Conservation (phyloP, 2,329 filamentous ascomycete species). For the Talaromyces funiculosus region DNA sequence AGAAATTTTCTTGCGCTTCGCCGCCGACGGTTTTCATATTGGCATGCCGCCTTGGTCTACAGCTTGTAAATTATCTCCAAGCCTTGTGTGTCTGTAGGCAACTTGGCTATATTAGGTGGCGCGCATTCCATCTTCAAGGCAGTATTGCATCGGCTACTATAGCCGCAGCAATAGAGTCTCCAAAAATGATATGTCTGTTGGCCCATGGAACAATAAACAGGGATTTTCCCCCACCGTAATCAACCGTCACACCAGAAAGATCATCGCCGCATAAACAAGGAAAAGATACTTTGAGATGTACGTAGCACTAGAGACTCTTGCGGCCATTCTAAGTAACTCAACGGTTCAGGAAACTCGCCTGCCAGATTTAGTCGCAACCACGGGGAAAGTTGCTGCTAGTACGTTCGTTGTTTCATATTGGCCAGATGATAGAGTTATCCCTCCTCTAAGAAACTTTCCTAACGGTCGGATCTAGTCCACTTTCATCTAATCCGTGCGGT, state of each 20-base stretch:
- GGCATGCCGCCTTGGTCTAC: not conserved
- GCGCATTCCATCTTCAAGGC: not conserved
- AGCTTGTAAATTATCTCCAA: no score
- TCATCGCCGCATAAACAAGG: not conserved
- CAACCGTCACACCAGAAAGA: not conserved
- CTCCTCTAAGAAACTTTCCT: not conserved
- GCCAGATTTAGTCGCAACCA: not conserved
- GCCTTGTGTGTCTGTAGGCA: not conserved
- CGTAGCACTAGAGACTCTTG: not conserved
- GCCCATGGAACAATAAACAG: not conserved
- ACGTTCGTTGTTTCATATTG: not conserved
- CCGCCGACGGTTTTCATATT: not conserved
- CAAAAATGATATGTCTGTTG: not conserved
- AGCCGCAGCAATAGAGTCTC: not conserved
- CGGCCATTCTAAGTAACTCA: not conserved
- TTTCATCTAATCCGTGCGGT: conserved; percentile 1
- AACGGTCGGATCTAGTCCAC: not conserved
- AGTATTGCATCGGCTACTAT: not conserved
- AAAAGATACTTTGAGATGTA: not conserved
- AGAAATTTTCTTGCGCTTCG: not conserved
- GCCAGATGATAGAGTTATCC: not conserved
- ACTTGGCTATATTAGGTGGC: not conserved
- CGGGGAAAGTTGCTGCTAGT: not conserved
- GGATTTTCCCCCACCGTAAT: not conserved
- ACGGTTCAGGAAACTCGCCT: not conserved